Conservation (phyloP, 2,329 filamentous ascomycete species). For the Rasamsonia emersonii region DNA sequence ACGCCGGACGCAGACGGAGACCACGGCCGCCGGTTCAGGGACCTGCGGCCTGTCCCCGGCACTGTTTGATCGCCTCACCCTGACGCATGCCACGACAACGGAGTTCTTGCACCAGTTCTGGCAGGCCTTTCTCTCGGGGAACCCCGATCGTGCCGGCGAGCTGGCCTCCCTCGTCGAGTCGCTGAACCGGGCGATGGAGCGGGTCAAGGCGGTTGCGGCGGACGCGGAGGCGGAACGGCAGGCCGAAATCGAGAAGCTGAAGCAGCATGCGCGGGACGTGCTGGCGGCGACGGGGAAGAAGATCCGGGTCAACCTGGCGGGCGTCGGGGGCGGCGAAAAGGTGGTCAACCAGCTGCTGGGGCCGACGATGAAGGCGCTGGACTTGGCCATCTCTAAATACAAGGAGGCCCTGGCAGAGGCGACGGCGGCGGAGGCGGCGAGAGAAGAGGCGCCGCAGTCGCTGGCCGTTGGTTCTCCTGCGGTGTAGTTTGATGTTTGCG, state of each 20-base stretch:
- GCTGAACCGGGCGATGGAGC: slow-evolving; percentile 63
- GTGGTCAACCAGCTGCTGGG: slow-evolving; percentile 69
- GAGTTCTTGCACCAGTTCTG: slow-evolving; percentile 99
- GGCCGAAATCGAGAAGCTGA: slow-evolving; percentile 56
- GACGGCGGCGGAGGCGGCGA: slow-evolving; percentile 25
- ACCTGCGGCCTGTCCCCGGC: slow-evolving; percentile 40
- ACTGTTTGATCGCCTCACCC: slow-evolving; percentile 54
- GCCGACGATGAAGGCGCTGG: slow-evolving; percentile 63
- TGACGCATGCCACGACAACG: slow-evolving; percentile 84
- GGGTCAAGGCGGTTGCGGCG: slow-evolving; percentile 71
- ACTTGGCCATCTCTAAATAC: slow-evolving; percentile 63
- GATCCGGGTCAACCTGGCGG: slow-evolving; percentile 55
- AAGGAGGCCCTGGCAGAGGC: slow-evolving; percentile 59
- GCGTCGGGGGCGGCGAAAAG: slow-evolving; percentile 64
- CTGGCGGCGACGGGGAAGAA: slow-evolving; percentile 67
- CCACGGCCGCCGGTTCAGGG: slow-evolving; percentile 22
- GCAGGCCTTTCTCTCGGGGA: slow-evolving; percentile 81
- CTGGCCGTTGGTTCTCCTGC: no score
- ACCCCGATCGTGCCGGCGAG: slow-evolving; percentile 70
- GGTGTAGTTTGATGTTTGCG: no score
- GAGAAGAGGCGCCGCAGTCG: no score
- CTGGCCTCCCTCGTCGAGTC: slow-evolving; percentile 76
- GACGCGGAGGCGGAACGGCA: slow-evolving; percentile 70
- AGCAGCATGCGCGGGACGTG: slow-evolving; percentile 61
- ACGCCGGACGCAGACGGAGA: slow-evolving; percentile 41